phyloP scores from a whole-genome alignment of 768 basidiomycete species.

The Tylopilus plumbeoviolaceoides region DNA sequence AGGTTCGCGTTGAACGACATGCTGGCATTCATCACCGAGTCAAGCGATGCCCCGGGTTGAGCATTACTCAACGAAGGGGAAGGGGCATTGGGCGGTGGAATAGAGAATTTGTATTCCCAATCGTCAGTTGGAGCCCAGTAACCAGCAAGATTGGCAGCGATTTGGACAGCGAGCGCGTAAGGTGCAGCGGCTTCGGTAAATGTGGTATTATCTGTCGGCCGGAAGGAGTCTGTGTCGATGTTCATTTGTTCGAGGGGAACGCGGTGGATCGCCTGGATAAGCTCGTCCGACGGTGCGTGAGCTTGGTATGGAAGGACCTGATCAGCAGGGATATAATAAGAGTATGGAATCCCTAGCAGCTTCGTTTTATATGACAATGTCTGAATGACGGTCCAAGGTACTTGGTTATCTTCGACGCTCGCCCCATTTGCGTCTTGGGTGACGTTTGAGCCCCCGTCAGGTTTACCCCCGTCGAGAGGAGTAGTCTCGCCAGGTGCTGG shows the following conservation, averaged over 20 bases:
- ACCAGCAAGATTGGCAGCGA: constrained; percentile 55
- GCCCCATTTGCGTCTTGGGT: constrained; percentile 10
- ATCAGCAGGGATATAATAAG: constrained; percentile 47
- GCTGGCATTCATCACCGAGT: constrained; percentile 44
- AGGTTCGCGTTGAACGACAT: constrained; percentile 40
- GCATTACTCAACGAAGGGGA: constrained; percentile 4
- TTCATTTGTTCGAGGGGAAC: constrained; percentile 43
- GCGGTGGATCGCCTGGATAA: constrained; percentile 47
- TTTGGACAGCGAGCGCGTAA: constrained; percentile 69
- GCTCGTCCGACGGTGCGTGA: constrained; percentile 48
- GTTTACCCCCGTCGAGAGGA: background rate
- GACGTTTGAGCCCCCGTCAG: background rate
- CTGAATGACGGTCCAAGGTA: constrained; percentile 60
- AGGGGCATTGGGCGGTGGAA: constrained; percentile 29
- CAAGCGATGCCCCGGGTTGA: constrained; percentile 30
- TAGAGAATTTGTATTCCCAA: constrained; percentile 55
- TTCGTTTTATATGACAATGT: constrained; percentile 63
- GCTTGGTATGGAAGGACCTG: constrained; percentile 75
- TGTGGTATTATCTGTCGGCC: constrained; percentile 35
- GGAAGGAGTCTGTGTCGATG: constrained; percentile 46
- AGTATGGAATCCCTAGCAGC: constrained; percentile 54
- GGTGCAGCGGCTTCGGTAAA: constrained; percentile 58
- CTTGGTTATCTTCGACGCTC: constrained; percentile 14
- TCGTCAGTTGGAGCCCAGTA: constrained; percentile 75
- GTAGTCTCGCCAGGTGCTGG: constrained; percentile 2